These are phyloP conservation scores for Syncephalastrum racemosum DNA, from an alignment of 371 early-diverging fungal genomes.

Conservation along the genomic window DNA sequence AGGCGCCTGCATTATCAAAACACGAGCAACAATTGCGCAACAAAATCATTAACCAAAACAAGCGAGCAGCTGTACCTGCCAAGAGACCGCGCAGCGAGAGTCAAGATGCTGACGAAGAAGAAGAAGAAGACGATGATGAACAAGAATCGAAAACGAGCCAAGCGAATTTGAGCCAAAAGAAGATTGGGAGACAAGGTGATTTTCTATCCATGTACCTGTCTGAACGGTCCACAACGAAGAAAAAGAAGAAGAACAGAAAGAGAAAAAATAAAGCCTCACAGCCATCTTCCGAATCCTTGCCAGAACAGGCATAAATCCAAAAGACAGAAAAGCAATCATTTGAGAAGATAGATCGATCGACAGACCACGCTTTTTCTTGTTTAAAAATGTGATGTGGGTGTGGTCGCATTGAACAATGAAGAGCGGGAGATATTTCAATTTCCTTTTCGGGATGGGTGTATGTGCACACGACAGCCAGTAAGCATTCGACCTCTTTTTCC, in stretches of 20 bases:
- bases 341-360: no score
- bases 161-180: conserved; percentile 8
- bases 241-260: conserved; percentile 44
- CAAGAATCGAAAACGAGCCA: conserved; percentile 35
- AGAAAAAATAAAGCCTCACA: conserved; percentile 12
- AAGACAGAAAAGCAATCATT: no score
- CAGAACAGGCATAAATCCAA: no score
- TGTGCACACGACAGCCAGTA: no score
- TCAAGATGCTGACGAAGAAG: conserved; percentile 37
- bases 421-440: no score
- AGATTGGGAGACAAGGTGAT: conserved; percentile 38
- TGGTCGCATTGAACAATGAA: no score
- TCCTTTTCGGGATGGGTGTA: no score
- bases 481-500: no score
- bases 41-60: conserved; percentile 50
- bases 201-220: conserved; percentile 57
- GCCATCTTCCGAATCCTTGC: no score
- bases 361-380: no score
- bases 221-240: conserved; percentile 52
- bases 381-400: no score
- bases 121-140: conserved; percentile 52
- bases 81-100: conserved; percentile 10
- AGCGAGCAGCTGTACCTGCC: conserved; percentile 18
- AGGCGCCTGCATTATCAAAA: conserved; percentile 27
- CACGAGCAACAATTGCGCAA: conserved; percentile 40